Conservation (phyloP, 1,284 basidiomycete species). For the Leccinum ponderosum region DNA sequence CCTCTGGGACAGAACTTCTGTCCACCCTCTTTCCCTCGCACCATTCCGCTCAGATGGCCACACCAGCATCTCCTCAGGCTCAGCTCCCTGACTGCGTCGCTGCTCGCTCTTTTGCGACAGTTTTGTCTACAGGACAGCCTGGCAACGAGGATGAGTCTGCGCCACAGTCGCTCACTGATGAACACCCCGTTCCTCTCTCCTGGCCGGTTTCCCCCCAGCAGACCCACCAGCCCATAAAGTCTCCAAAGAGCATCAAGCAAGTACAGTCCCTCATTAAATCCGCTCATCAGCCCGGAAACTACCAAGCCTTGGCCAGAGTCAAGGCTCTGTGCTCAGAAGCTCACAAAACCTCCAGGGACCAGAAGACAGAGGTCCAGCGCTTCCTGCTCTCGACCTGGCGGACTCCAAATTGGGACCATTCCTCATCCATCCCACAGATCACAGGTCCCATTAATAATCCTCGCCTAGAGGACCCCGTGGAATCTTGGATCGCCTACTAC, state of each 20-base stretch:
- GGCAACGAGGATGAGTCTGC: constrained; percentile 26
- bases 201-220: constrained; percentile 25
- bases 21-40: constrained; percentile 27
- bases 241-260: constrained; percentile 38
- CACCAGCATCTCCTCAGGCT: constrained; percentile 36
- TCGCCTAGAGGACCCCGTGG: constrained; percentile 43
- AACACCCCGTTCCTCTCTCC: constrained; percentile 10
- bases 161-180: constrained; percentile 26
- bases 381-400: constrained; percentile 39
- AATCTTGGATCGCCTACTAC: constrained; percentile 45
- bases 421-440: constrained; percentile 26
- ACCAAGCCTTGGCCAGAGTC: constrained; percentile 37
- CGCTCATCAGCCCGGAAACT: constrained; percentile 42
- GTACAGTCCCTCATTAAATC: constrained; percentile 42
- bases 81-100: constrained; percentile 37
- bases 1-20: constrained; percentile 18
- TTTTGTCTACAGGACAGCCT: constrained; percentile 33
- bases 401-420: constrained; percentile 37
- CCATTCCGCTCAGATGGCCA: constrained; percentile 25
- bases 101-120: constrained; percentile 37
- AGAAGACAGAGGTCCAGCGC: constrained; percentile 41
- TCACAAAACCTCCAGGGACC: constrained; percentile 35
- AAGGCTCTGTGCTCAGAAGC: constrained; percentile 40
- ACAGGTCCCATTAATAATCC: constrained; percentile 40
- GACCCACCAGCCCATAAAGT: constrained; percentile 20